These are phyloP conservation scores for Zanthoxylum bungeanum DNA, from an alignment of 345 rosid species.

Conservation along the genomic window DNA sequence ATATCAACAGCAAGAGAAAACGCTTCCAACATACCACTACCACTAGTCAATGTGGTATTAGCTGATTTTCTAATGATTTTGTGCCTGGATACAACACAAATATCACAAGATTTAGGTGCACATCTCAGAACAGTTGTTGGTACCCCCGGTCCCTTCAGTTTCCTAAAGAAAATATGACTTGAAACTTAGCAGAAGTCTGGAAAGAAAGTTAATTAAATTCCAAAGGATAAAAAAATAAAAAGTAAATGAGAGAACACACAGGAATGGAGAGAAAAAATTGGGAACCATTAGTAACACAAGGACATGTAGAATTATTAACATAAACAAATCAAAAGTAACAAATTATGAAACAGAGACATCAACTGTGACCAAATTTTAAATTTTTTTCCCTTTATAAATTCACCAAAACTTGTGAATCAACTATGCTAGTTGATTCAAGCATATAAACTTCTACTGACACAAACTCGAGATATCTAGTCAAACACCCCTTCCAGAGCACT, in stretches of 20 bases:
- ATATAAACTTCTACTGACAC: not conserved
- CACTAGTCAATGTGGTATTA: constrained; percentile 21
- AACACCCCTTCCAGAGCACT: not conserved
- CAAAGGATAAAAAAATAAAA: not conserved
- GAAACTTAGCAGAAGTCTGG: constrained; percentile 4
- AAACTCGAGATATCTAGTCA: not conserved
- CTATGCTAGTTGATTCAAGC: not conserved
- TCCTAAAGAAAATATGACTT: constrained; percentile 31
- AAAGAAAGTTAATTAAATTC: not conserved
- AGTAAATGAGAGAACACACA: not conserved
- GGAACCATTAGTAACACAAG: not conserved
- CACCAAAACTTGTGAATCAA: not conserved
- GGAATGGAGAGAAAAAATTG: not conserved
- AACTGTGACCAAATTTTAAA: not conserved
- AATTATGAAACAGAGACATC: not conserved
- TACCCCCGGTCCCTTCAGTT: constrained; percentile 46
- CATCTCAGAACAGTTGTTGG: constrained; percentile 46
- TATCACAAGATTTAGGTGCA: constrained; percentile 50
- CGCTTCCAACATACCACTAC: constrained; percentile 41
- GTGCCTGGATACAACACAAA: constrained; percentile 48
- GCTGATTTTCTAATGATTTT: constrained; percentile 48
- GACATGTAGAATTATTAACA: not conserved
- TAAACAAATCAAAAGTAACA: not conserved
- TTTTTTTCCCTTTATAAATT: not conserved
- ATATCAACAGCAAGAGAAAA: not conserved